Evolutionary conservation across 345 rosid genomes (phyloP).

Genomic region (Euphorbia lathyris): DNA sequence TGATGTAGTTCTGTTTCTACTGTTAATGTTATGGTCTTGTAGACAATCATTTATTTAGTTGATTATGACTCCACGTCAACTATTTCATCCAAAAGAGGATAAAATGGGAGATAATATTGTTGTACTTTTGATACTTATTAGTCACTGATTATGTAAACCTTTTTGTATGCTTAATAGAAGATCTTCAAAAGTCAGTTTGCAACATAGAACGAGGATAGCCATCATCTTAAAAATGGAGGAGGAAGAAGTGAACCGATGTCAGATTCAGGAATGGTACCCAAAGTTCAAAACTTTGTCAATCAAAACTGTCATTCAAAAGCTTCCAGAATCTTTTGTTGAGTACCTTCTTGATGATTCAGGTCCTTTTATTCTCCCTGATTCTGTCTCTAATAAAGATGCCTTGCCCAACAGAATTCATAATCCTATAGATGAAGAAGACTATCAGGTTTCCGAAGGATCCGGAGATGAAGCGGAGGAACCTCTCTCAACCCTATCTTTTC

Average conservation of each 20-base stretch:
- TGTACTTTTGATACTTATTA: neutral
- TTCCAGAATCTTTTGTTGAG: slow-evolving; percentile 68
- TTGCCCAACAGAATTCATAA: slow-evolving; percentile 70
- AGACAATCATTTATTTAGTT: no score
- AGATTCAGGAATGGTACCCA: slow-evolving; percentile 87
- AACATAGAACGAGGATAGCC: neutral
- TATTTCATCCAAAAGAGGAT: neutral
- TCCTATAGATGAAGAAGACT: slow-evolving; percentile 64
- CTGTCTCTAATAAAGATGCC: slow-evolving; percentile 62
- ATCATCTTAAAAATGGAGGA: slow-evolving; percentile 44
- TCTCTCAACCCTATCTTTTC: slow-evolving; percentile 50
- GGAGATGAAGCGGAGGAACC: slow-evolving; percentile 61
- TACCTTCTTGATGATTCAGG: slow-evolving; percentile 72
- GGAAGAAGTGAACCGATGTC: slow-evolving; percentile 71
- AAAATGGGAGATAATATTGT: neutral
- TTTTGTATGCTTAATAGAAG: neutral
- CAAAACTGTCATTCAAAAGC: slow-evolving; percentile 61
- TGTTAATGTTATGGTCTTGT: no score
- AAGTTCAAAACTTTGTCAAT: slow-evolving; percentile 63
- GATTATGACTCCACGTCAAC: no score
- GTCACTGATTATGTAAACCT: neutral
- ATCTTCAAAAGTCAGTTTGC: neutral
- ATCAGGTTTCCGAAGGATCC: slow-evolving; percentile 55
- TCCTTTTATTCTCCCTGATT: slow-evolving; percentile 68
- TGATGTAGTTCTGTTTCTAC: no score